Conservation (phyloP, 768 basidiomycete genomes). For the Termitomyces sp. region DNA sequence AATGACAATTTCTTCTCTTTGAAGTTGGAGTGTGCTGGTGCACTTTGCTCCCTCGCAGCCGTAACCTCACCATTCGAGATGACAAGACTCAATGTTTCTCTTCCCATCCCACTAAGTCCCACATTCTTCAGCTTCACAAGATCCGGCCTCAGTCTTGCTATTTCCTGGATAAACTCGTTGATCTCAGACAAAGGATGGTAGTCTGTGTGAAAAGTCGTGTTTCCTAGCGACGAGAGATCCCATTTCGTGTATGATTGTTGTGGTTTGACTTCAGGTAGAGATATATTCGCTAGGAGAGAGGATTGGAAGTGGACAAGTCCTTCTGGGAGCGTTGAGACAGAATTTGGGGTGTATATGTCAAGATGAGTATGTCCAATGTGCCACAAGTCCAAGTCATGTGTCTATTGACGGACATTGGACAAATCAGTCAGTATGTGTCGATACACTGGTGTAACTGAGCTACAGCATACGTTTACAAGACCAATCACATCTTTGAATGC, state of each 20-base stretch:
- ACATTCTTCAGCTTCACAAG: constrained; percentile 36
- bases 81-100: constrained; percentile 50
- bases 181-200: constrained; percentile 59
- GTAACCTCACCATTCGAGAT: constrained; percentile 30
- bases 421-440: background rate
- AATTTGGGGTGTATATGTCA: constrained; percentile 35
- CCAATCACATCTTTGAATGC: constrained; percentile 7
- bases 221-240: constrained; percentile 27
- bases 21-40: background rate
- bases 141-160: constrained; percentile 43
- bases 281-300: background rate
- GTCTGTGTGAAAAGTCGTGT: constrained; percentile 32
- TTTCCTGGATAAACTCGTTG: constrained; percentile 41
- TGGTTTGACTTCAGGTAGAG: constrained; percentile 3
- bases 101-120: constrained; percentile 53
- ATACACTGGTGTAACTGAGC: background rate
- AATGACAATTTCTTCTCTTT: constrained; percentile 2
- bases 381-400: constrained; percentile 47
- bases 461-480: constrained; percentile 7
- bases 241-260: constrained; percentile 17
- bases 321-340: constrained; percentile 6
- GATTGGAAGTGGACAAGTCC: constrained; percentile 11
- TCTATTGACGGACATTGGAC: constrained; percentile 20
- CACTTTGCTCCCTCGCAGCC: constrained; percentile 2
- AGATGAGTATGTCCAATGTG: constrained; percentile 36